Evolutionary conservation across 768 basidiomycete species (phyloP).

Genomic region (Calocybe gangraenosa): DNA sequence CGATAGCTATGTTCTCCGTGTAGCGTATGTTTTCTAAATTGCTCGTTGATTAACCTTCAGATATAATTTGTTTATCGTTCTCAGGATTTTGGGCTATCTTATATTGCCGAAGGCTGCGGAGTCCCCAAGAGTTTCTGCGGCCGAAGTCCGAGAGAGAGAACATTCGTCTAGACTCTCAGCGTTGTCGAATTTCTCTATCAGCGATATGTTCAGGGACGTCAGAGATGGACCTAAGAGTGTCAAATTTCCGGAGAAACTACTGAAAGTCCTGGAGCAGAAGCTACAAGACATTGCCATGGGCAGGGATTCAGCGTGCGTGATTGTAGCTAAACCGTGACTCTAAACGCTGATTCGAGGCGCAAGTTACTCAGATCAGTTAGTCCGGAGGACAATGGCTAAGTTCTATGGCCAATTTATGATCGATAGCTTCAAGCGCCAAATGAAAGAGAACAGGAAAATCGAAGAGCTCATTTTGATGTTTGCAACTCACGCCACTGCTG

Average conservation of each 20-base stretch:
- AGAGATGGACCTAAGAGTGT: slow-evolving; percentile 78
- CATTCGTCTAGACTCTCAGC: slow-evolving; percentile 68
- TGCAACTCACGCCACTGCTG: slow-evolving; percentile 83
- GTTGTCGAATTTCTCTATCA: slow-evolving; percentile 62
- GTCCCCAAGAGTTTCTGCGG: slow-evolving; percentile 21
- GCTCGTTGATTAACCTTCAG: no score
- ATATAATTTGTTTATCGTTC: slow-evolving; percentile 1
- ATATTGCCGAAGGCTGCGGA: slow-evolving; percentile 55
- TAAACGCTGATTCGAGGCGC: slow-evolving; percentile 4
- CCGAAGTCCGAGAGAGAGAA: slow-evolving; percentile 54
- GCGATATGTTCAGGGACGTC: slow-evolving; percentile 78
- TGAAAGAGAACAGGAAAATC: slow-evolving; percentile 96
- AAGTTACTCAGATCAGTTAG: slow-evolving; percentile 87
- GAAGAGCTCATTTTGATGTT: slow-evolving; percentile 97
- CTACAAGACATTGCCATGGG: slow-evolving; percentile 93
- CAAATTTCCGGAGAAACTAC: slow-evolving; percentile 90
- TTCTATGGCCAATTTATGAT: slow-evolving; percentile 91
- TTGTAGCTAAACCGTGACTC: not conserved
- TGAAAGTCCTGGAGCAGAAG: slow-evolving; percentile 87
- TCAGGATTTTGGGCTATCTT: slow-evolving; percentile 70
- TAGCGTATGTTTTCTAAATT: slow-evolving; percentile 63
- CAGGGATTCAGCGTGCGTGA: slow-evolving; percentile 78
- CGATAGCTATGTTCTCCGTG: slow-evolving; percentile 72
- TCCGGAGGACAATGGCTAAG: slow-evolving; percentile 85
- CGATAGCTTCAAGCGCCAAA: slow-evolving; percentile 79